phyloP scores from a whole-genome alignment of 805 yeast species.

The Clavispora asparagi region DNA sequence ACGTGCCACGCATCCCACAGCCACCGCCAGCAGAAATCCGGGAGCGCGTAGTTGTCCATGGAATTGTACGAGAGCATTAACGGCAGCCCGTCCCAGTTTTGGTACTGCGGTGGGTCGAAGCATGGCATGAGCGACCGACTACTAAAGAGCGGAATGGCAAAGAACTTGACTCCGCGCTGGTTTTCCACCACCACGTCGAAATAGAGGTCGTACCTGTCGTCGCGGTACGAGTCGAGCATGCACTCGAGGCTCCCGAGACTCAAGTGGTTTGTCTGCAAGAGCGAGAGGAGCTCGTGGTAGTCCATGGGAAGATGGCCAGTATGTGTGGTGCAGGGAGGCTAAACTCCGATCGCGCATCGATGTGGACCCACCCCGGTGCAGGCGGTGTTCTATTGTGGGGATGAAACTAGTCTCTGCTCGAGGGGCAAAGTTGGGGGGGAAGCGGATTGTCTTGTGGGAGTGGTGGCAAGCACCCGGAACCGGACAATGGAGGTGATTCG shows the following conservation, averaged over 20 bases:
- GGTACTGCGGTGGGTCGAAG: conserved; percentile 48
- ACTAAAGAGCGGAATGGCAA: conserved; percentile 48
- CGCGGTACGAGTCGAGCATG: background rate
- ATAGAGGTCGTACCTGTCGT: conserved; percentile 3
- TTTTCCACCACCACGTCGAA: conserved; percentile 48
- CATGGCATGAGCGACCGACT: conserved; percentile 42
- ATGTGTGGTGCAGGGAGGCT: no score
- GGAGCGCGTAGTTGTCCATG: conserved; percentile 40
- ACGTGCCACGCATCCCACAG: conserved; percentile 69
- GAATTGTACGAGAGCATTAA: conserved; percentile 22
- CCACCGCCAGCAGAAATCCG: conserved; percentile 64
- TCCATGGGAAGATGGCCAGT: background rate
- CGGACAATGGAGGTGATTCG: no score
- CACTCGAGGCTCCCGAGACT: conserved; percentile 3
- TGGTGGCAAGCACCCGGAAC: no score
- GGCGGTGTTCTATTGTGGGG: no score
- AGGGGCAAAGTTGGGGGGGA: no score
- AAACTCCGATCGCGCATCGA: no score
- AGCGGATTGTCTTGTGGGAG: no score
- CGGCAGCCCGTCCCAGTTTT: conserved; percentile 37
- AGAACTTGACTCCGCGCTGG: conserved; percentile 48
- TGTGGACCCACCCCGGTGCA: no score
- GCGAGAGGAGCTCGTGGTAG: conserved; percentile 1
- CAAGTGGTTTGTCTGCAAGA: conserved; percentile 6
- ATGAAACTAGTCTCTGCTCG: no score